A percentile compares a stretch with the other conserved stretches of the same genome.
Conservation (phyloP, 108 stramenopile species). For the Stephanodiscus triporus region DNA sequence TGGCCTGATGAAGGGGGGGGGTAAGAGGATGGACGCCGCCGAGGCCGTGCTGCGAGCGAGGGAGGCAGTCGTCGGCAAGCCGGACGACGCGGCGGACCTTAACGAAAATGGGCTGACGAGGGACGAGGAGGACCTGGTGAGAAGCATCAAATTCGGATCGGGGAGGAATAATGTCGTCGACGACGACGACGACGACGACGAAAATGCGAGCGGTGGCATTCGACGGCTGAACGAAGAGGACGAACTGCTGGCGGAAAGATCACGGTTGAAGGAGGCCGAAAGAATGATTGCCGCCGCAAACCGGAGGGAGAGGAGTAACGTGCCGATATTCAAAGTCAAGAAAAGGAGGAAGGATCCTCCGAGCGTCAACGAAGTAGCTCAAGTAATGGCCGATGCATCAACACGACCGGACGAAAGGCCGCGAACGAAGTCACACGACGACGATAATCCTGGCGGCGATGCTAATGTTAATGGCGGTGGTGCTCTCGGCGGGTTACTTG, state of each 20-base stretch:
- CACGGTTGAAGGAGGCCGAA: constrained; percentile 52
- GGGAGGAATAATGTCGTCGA: constrained; percentile 6
- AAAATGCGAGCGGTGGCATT: constrained; percentile 7
- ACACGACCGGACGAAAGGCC: not conserved
- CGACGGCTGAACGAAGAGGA: constrained; percentile 64
- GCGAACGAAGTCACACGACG: not conserved
- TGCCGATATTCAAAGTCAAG: constrained; percentile 59
- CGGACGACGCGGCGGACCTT: constrained; percentile 42
- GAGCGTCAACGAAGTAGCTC: constrained; percentile 2
- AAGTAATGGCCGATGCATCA: constrained; percentile 14
- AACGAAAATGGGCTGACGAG: constrained; percentile 73
- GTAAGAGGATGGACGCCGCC: constrained; percentile 50
- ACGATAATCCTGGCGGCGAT: constrained; percentile 2
- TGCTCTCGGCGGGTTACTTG: constrained; percentile 64
- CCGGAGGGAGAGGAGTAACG: constrained; percentile 22
- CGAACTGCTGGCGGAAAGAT: constrained; percentile 64
- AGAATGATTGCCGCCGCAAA: constrained; percentile 41
- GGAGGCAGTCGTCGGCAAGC: constrained; percentile 34
- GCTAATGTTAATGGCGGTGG: not conserved
- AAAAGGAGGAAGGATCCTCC: constrained; percentile 27
- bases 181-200: constrained; percentile 1
- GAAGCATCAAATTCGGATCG: constrained; percentile 73
- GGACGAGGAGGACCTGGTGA: constrained; percentile 77
- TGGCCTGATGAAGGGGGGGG: constrained; percentile 50
- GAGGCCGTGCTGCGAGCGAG: constrained; percentile 62